Evolutionary conservation across 2,329 filamentous ascomycete genomes (phyloP).

Genomic region (Zopfia rhizophila): DNA sequence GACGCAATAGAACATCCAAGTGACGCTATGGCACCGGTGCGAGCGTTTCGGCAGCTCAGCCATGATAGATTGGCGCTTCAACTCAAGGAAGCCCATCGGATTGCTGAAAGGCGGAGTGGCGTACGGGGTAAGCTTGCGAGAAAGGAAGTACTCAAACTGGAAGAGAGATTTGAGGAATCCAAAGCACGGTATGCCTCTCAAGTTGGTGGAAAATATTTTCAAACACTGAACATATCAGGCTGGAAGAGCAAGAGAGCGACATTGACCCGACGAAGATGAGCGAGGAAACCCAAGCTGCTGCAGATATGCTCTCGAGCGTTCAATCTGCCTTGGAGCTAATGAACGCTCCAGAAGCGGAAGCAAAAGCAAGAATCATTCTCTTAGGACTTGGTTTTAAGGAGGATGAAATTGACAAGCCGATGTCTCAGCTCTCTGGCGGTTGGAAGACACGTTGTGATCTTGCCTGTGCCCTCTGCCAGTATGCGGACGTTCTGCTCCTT

Average conservation of each 20-base stretch:
- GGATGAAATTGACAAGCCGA: constrained; percentile 66
- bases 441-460: constrained; percentile 58
- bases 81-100: constrained; percentile 76
- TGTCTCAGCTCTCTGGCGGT: constrained; percentile 76
- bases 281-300: constrained; percentile 74
- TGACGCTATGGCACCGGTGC: constrained; percentile 68
- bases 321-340: constrained; percentile 72
- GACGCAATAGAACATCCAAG: constrained; percentile 67
- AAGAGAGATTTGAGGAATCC: constrained; percentile 72
- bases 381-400: constrained; percentile 77
- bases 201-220: constrained; percentile 1
- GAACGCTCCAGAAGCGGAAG: constrained; percentile 71
- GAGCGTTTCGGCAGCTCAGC: constrained; percentile 69
- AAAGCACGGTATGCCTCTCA: constrained; percentile 57
- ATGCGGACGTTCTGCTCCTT: constrained; percentile 80
- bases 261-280: constrained; percentile 68
- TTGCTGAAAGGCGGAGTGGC: constrained; percentile 78
- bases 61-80: constrained; percentile 71
- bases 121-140: constrained; percentile 77
- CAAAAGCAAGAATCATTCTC: constrained; percentile 70
- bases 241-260: constrained; percentile 64
- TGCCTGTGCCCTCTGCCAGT: constrained; percentile 71
- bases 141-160: constrained; percentile 76
- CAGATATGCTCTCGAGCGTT: constrained; percentile 74
- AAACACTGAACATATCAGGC: constrained; percentile 27